These are phyloP conservation scores for Debaryomyces fabryi DNA, from an alignment of 1,139 yeast genomes.

Conservation along the genomic window DNA sequence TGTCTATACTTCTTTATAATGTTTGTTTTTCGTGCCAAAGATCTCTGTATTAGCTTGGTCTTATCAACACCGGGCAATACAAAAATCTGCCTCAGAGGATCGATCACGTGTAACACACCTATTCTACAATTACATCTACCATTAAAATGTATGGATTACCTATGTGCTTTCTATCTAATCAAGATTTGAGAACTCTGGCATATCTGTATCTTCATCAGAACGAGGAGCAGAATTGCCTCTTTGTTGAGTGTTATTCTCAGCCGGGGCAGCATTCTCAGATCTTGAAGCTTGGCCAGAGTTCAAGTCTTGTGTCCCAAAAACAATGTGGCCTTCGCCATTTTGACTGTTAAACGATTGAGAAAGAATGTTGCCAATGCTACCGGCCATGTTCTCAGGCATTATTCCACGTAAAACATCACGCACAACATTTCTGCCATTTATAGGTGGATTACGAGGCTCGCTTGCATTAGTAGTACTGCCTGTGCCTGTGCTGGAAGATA, in stretches of 20 bases:
- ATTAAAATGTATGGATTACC: not conserved
- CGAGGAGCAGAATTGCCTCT: not conserved
- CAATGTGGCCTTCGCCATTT: constrained; percentile 14
- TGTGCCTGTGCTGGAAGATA: not conserved
- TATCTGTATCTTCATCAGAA: constrained; percentile 19
- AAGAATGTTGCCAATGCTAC: constrained; percentile 17
- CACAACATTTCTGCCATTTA: constrained; percentile 10
- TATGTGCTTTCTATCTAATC: constrained; percentile 14
- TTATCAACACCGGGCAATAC: not conserved
- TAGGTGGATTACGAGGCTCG: not conserved
- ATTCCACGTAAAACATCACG: constrained; percentile 19
- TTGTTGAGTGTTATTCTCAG: not conserved
- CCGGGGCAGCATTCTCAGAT: not conserved
- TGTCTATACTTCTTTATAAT: not conserved
- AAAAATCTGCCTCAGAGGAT: not conserved
- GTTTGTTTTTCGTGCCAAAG: not conserved
- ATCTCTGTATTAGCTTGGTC: not conserved
- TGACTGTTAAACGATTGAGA: constrained; percentile 15
- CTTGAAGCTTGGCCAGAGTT: constrained; percentile 12
- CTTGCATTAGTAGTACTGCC: not conserved
- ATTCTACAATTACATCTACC: not conserved
- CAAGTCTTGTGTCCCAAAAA: constrained; percentile 10
- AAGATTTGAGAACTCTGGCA: constrained; percentile 22
- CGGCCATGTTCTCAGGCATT: constrained; percentile 17
- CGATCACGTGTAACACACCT: not conserved